Evolutionary conservation across 225 moss, liverwort and hornwort genomes (phyloP), one percentile per base, ranked within the genome.

Genomic region (Neckera pumila): DNA sequence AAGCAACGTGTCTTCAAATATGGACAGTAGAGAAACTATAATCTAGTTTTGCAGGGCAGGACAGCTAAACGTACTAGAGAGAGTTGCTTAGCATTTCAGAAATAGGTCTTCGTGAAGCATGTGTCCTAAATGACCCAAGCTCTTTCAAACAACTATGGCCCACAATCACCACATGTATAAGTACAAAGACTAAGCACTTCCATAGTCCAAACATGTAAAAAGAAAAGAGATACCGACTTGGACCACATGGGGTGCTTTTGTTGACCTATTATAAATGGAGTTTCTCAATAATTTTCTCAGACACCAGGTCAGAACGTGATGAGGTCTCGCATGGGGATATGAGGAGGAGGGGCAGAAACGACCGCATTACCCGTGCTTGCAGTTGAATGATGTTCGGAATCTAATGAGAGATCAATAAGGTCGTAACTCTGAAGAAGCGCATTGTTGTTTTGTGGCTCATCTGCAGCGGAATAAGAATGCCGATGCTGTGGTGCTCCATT

Each of bases 341-440:
- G 82, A 82, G 89, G 82, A 82, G 89, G 84, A 81, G 90, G 87
- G 67, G 69, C 65, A 77, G 85, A 87, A 47, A 49, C 53, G 54
- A 51, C 38, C 58, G 71, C 66, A 42, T 58, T 85, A 62, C 53
- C 78, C 20, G 19, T 42, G 77, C 59, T 88, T 38, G 84, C 59
- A 30, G 88, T 67, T 49, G 77, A 58, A 78, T 67, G 17, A 78
- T 67, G 17, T 5, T 70, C 82, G 27, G 85, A 71, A 54, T 76
- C 91, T 8, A 74, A 87, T 7, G 92, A 91, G 31, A 93, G 91
- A 53, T 94, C 94, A 58, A 94, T 94, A 21, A 94, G 92, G 86
- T 90, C 92, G 80, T 49, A 64, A 38, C 45, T 71, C 56, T 86
- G 86, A 86, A 86, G 86, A 86, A 86, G 58, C 49, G 40, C 31